Evolutionary conservation across 768 basidiomycete genomes (phyloP).

Genomic region (Hericium coralloides): DNA sequence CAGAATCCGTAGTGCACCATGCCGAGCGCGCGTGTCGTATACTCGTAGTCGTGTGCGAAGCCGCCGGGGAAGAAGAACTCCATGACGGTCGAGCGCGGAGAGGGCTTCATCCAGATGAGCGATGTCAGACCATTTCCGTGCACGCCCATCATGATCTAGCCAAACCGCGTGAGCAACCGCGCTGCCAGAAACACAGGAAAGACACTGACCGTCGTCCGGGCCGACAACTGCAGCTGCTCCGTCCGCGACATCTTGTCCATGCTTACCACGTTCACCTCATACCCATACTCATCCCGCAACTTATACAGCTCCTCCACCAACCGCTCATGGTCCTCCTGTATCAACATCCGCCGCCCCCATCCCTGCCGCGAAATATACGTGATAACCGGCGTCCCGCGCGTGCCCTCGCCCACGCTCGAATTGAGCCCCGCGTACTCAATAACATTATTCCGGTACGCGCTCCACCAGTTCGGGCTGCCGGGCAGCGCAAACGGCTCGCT

Average conservation of each 20-base stretch:
- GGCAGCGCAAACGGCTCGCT: slow-evolving; percentile 66
- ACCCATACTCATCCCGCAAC: slow-evolving; percentile 61
- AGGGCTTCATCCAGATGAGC: slow-evolving; percentile 88
- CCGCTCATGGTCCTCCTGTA: slow-evolving; percentile 64
- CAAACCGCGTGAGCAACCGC: not conserved
- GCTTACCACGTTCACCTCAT: slow-evolving; percentile 81
- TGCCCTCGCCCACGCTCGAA: slow-evolving; percentile 29
- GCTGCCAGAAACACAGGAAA: not conserved
- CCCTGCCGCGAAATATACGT: slow-evolving; percentile 87
- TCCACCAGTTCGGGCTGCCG: slow-evolving; percentile 81
- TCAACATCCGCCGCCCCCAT: slow-evolving; percentile 82
- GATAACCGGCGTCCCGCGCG: slow-evolving; percentile 58
- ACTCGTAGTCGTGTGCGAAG: slow-evolving; percentile 83
- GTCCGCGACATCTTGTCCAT: slow-evolving; percentile 74
- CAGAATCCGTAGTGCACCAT: slow-evolving; percentile 84
- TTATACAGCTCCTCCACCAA: slow-evolving; percentile 68
- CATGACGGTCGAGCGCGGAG: slow-evolving; percentile 75
- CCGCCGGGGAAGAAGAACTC: slow-evolving; percentile 86
- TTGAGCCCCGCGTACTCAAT: slow-evolving; percentile 58
- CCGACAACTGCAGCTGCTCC: slow-evolving; percentile 77
- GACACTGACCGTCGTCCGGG: slow-evolving; percentile 68
- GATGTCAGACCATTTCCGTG: slow-evolving; percentile 90
- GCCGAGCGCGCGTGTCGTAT: slow-evolving; percentile 70
- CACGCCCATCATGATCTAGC: slow-evolving; percentile 90
- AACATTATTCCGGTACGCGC: slow-evolving; percentile 62